phyloP scores from a whole-genome alignment of 495 filamentous ascomycete species.

The Tuber indicum region DNA sequence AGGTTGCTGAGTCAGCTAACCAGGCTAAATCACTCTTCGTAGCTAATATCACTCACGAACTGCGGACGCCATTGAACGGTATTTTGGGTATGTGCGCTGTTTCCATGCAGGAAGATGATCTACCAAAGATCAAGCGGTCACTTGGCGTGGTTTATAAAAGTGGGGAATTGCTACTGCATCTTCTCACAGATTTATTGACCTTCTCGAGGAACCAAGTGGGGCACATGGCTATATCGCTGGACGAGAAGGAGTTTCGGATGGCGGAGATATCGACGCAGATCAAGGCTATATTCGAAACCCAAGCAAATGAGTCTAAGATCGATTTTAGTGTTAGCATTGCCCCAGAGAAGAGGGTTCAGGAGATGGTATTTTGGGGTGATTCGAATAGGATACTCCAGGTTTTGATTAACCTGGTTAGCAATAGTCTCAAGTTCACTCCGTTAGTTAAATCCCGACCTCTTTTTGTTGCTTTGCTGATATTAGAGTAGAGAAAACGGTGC shows the following conservation, averaged over 20 bases:
- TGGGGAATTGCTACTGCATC: slow-evolving; percentile 75
- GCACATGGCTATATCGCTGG: slow-evolving; percentile 62
- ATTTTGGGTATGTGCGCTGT: slow-evolving; percentile 90
- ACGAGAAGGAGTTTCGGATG: slow-evolving; percentile 70
- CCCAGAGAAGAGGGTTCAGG: slow-evolving; percentile 44
- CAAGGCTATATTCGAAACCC: slow-evolving; percentile 78
- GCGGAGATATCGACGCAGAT: slow-evolving; percentile 74
- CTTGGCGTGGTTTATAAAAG: slow-evolving; percentile 83
- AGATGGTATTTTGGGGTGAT: slow-evolving; percentile 76
- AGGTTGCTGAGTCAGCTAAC: slow-evolving; percentile 84
- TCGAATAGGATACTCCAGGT: slow-evolving; percentile 66
- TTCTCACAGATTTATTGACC: slow-evolving; percentile 83
- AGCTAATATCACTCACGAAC: slow-evolving; percentile 89
- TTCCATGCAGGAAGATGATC: slow-evolving; percentile 81
- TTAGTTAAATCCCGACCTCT: slow-evolving; percentile 16
- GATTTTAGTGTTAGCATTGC: slow-evolving; percentile 63
- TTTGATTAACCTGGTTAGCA: slow-evolving; percentile 85
- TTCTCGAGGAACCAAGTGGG: slow-evolving; percentile 94
- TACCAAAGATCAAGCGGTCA: slow-evolving; percentile 66
- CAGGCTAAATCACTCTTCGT: slow-evolving; percentile 94
- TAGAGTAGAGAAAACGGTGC: slow-evolving; percentile 52
- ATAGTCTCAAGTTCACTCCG: slow-evolving; percentile 89
- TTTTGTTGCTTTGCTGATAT: slow-evolving; percentile 12
- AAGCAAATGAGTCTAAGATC: slow-evolving; percentile 71
- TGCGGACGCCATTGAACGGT: slow-evolving; percentile 87